These are phyloP conservation scores for Hevea brasiliensis DNA, from an alignment of 345 rosid species.

Conservation along the genomic window DNA sequence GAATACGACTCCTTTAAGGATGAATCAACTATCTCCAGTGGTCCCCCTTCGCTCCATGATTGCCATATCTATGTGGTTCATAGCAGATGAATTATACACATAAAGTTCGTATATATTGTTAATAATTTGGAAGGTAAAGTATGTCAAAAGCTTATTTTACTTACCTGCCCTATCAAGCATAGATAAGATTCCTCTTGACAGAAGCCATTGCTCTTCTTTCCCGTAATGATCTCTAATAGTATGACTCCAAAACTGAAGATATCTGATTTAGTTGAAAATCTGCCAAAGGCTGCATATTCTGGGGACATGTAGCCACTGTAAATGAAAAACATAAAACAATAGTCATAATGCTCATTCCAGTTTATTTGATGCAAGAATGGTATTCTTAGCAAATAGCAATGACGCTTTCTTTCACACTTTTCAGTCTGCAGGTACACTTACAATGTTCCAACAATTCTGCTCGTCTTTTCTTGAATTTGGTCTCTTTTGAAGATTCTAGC, in stretches of 20 bases:
- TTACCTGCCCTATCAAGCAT: slow-evolving; percentile 53
- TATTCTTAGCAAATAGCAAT: too few species aligned
- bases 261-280: slow-evolving; percentile 63
- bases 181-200: slow-evolving; percentile 28
- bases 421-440: slow-evolving; percentile 33
- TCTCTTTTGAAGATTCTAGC: slow-evolving; percentile 53
- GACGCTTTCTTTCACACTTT: too few species aligned
- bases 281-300: slow-evolving; percentile 64
- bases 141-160: too few species aligned
- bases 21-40: slow-evolving; percentile 6
- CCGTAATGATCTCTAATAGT: slow-evolving; percentile 54
- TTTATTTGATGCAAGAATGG: too few species aligned
- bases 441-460: slow-evolving; percentile 68
- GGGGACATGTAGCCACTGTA: slow-evolving; percentile 76
- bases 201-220: slow-evolving; percentile 37
- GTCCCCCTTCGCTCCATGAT: slow-evolving; percentile 27
- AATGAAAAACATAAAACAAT: too few species aligned
- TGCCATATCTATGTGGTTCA: slow-evolving; percentile 63
- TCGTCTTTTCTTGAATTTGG: slow-evolving; percentile 53
- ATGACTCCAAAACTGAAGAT: slow-evolving; percentile 64
- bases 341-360: too few species aligned
- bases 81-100: too few species aligned
- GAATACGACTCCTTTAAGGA: too few species aligned
- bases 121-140: too few species aligned
- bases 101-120: too few species aligned